Percentiles rank a stretch among this genome's conserved stretches.
phyloP scores from a whole-genome alignment of 108 stramenopile species.

The Nitzschia palea region DNA sequence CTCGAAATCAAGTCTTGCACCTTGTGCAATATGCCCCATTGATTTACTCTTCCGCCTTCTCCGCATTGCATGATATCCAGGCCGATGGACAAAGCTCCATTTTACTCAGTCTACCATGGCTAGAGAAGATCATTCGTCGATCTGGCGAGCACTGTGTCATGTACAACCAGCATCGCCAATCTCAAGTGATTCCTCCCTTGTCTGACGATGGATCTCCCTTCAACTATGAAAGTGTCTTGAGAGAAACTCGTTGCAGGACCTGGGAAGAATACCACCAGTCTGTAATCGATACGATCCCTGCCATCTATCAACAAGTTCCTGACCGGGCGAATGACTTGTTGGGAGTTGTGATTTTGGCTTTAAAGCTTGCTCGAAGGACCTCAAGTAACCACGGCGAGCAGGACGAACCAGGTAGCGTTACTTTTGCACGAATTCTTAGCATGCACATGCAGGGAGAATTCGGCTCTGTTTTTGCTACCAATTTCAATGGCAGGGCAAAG shows the following conservation, averaged over 20 bases:
- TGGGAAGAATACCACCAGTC: not conserved
- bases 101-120: not conserved
- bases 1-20: constrained; percentile 3
- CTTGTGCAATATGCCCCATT: constrained; percentile 14
- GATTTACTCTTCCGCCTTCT: constrained; percentile 14
- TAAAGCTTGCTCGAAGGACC: not conserved
- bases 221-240: not conserved
- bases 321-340: not conserved
- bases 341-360: not conserved
- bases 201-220: not conserved
- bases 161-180: no score
- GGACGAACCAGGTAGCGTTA: not conserved
- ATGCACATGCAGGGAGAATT: not conserved
- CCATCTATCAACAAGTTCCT: not conserved
- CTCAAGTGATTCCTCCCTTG: no score
- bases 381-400: not conserved
- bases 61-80: constrained; percentile 4
- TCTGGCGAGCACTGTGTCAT: constrained; percentile 5
- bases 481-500: not conserved
- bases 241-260: not conserved
- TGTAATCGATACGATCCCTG: not conserved
- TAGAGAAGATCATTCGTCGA: constrained; percentile 5
- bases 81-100: not conserved
- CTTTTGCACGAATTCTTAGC: not conserved
- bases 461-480: not conserved